phyloP scores from a whole-genome alignment of 306 rosid genomes.

The Corylus heterophylla region DNA sequence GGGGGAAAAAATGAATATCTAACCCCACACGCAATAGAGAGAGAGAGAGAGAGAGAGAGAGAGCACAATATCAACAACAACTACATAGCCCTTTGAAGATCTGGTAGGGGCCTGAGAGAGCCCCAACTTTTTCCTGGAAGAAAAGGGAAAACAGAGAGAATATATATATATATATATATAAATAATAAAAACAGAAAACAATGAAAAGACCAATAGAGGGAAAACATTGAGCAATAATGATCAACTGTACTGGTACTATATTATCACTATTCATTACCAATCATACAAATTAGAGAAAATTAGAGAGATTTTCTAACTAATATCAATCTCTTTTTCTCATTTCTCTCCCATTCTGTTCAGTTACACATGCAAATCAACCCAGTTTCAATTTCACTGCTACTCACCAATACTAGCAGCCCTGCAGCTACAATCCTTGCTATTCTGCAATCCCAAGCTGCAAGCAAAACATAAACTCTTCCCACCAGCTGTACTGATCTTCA shows the following conservation, averaged over 20 bases:
- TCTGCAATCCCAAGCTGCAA: slow-evolving; percentile 57
- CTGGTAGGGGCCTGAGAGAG: slow-evolving; percentile 18
- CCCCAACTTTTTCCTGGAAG: slow-evolving; percentile 8
- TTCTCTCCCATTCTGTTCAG: slow-evolving; percentile 18
- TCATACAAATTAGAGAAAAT: slow-evolving; percentile 47
- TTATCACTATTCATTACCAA: slow-evolving; percentile 42
- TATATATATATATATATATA: too few relatives aligned
- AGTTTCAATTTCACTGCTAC: slow-evolving; percentile 33
- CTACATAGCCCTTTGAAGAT: slow-evolving; percentile 12
- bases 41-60: too few relatives aligned
- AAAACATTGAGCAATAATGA: slow-evolving; percentile 13
- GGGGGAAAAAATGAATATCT: not conserved
- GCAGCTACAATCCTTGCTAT: slow-evolving; percentile 52
- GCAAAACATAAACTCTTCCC: slow-evolving; percentile 42
- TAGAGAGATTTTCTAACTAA: slow-evolving; percentile 21
- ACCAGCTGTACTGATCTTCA: slow-evolving; percentile 28
- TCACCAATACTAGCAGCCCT: slow-evolving; percentile 28
- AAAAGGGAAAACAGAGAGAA: not conserved
- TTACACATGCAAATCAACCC: slow-evolving; percentile 5
- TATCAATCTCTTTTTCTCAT: slow-evolving; percentile 28
- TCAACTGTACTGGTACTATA: slow-evolving; percentile 64
- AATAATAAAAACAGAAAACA: not conserved
- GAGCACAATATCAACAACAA: not conserved
- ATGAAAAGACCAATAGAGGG: slow-evolving; percentile 15
- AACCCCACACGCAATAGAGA: not conserved